A percentile compares a stretch with the other conserved stretches of the same genome.
Conservation (phyloP, 305 asterid genomes). For the Solanum hybrid region DNA sequence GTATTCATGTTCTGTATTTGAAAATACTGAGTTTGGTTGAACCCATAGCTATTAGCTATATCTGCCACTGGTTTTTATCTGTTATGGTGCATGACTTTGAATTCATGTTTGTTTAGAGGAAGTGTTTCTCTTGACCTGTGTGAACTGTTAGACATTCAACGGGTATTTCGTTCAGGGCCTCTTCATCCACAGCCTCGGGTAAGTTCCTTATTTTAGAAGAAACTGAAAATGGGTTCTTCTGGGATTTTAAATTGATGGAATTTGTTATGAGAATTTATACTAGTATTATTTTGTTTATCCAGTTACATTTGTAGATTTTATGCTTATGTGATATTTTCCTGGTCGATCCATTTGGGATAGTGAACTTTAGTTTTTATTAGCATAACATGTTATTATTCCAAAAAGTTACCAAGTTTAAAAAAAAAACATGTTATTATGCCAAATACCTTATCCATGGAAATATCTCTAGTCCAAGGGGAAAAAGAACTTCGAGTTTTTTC, state of each 20-base stretch:
- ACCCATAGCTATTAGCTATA: not conserved
- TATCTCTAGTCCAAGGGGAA: not conserved
- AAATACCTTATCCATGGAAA: not conserved
- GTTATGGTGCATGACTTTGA: not conserved
- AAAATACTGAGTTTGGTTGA: not conserved
- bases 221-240: not conserved
- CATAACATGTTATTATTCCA: not conserved
- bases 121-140: conserved; percentile 31
- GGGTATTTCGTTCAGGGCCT: conserved; percentile 73
- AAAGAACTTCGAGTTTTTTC: not conserved
- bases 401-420: too few species aligned
- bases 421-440: too few species aligned
- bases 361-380: not conserved
- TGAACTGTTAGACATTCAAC: conserved; percentile 58
- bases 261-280: not conserved
- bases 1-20: not conserved
- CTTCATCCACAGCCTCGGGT: conserved; percentile 94
- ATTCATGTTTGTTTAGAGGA: conserved; percentile 4
- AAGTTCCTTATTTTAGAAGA: conserved; percentile 15
- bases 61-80: not conserved
- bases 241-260: not conserved
- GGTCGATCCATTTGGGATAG: not conserved
- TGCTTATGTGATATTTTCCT: not conserved
- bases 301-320: not conserved
- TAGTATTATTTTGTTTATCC: not conserved